phyloP scores from a whole-genome alignment of 176 grass and related monocot species.

The bread wheat (Triticum aestivum) region DNA sequence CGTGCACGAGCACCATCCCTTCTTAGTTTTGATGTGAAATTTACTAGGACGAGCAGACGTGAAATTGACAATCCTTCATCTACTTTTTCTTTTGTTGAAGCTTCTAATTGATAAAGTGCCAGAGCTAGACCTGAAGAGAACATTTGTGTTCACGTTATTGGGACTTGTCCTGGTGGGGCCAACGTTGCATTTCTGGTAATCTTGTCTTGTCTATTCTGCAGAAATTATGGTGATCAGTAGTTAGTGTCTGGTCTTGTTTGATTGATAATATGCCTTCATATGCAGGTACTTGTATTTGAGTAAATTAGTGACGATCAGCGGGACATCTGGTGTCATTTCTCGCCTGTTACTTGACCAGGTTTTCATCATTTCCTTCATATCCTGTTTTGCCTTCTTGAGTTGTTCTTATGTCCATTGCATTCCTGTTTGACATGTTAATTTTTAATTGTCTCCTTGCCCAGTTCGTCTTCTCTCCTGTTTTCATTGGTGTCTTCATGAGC shows the following conservation, averaged over 20 bases:
- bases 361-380: not conserved
- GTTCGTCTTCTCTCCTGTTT: slow-evolving; percentile 88
- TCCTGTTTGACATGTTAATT: slow-evolving; percentile 6
- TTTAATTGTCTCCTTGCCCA: slow-evolving; percentile 27
- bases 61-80: not conserved
- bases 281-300: slow-evolving; percentile 95
- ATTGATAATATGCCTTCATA: not conserved
- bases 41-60: not conserved
- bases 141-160: slow-evolving; percentile 84
- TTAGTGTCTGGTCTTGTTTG: slow-evolving; percentile 21
- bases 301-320: slow-evolving; percentile 60
- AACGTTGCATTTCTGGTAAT: slow-evolving; percentile 84
- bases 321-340: slow-evolving; percentile 64
- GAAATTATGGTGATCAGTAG: not conserved
- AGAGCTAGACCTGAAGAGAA: slow-evolving; percentile 74
- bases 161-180: slow-evolving; percentile 78
- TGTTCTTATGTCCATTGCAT: not conserved
- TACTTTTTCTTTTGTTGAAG: slow-evolving; percentile 35
- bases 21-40: slow-evolving; percentile 1
- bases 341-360: slow-evolving; percentile 93
- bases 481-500: slow-evolving; percentile 85
- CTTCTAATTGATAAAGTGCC: slow-evolving; percentile 63
- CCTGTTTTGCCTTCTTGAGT: not conserved
- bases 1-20: not conserved
- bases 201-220: slow-evolving; percentile 6